phyloP scores from a whole-genome alignment of 805 yeast genomes.

The Yamadazyma ubonensis region DNA sequence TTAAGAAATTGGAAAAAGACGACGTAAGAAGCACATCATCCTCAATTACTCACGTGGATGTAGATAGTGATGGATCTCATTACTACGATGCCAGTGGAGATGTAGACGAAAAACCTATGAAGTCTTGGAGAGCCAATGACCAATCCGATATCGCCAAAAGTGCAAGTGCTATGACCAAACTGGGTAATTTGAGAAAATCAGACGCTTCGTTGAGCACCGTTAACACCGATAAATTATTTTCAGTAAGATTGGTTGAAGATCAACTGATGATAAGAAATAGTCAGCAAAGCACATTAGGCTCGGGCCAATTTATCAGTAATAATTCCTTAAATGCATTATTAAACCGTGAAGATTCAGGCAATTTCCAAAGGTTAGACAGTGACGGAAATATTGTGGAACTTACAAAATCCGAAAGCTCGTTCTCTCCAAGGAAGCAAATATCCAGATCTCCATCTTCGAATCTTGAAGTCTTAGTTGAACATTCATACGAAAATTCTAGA shows the following conservation, averaged over 20 bases:
- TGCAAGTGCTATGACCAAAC: constrained; percentile 18
- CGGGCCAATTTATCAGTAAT: constrained; percentile 25
- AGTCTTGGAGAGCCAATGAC: constrained; percentile 45
- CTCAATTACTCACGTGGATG: constrained; percentile 54
- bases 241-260: constrained; percentile 73
- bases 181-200: constrained; percentile 63
- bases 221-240: constrained; percentile 77
- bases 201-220: constrained; percentile 77
- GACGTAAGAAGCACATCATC: constrained; percentile 37
- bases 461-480: constrained; percentile 31
- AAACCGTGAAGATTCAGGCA: constrained; percentile 30
- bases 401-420: constrained; percentile 3
- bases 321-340: constrained; percentile 25
- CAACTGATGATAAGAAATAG: constrained; percentile 30
- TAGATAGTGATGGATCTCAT: constrained; percentile 21
- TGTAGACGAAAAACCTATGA: constrained; percentile 34
- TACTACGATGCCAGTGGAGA: constrained; percentile 32
- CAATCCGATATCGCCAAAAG: constrained; percentile 26
- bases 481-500: constrained; percentile 21
- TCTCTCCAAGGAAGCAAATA: constrained; percentile 15
- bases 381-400: constrained; percentile 43
- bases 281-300: constrained; percentile 27
- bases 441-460: constrained; percentile 26
- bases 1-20: constrained; percentile 16
- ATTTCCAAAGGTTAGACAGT: constrained; percentile 45